Percentiles rank a stretch among this genome's conserved stretches.
phyloP scores from a whole-genome alignment of 371 early-diverging fungal species.

The Cladochytrium tenue region DNA sequence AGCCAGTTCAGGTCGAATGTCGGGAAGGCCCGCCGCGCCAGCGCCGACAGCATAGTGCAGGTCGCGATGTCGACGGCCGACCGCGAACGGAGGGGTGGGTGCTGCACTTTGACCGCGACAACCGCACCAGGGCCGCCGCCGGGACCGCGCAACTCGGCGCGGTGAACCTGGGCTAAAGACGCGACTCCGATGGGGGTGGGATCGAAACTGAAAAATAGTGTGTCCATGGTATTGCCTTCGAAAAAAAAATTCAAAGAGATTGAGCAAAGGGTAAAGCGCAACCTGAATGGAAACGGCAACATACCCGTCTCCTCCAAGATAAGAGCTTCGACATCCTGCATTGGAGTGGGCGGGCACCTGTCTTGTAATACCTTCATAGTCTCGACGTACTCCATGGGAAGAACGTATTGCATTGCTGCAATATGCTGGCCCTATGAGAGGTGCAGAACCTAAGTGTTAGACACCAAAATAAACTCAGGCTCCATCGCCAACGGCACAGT shows the following conservation, averaged over 20 bases:
- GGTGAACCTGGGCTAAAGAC: conserved; percentile 49
- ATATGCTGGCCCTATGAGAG: conserved; percentile 73
- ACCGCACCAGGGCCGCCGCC: conserved; percentile 21
- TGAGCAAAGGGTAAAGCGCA: no score
- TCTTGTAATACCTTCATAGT: conserved; percentile 88
- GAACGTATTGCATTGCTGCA: conserved; percentile 79
- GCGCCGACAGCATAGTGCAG: conserved; percentile 61
- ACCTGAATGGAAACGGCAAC: no score
- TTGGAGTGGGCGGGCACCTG: conserved; percentile 72
- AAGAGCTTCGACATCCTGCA: conserved; percentile 69
- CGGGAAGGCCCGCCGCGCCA: conserved; percentile 73
- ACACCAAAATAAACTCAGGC: conserved; percentile 6
- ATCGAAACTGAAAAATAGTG: conserved; percentile 50
- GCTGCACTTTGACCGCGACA: conserved; percentile 93
- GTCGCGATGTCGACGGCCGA: conserved; percentile 80
- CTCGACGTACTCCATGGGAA: conserved; percentile 85
- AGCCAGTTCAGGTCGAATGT: conserved; percentile 91
- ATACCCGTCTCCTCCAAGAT: conserved; percentile 70
- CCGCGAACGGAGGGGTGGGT: conserved; percentile 74
- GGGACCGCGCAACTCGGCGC: conserved; percentile 48
- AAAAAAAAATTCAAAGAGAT: no score
- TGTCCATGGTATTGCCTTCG: no score
- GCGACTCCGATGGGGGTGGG: conserved; percentile 44
- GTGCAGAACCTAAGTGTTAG: not conserved
- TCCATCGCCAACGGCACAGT: no score